Base-by-base conservation (phyloP, 345 rosid genomes). In the Linum usitatissimum region DNA sequence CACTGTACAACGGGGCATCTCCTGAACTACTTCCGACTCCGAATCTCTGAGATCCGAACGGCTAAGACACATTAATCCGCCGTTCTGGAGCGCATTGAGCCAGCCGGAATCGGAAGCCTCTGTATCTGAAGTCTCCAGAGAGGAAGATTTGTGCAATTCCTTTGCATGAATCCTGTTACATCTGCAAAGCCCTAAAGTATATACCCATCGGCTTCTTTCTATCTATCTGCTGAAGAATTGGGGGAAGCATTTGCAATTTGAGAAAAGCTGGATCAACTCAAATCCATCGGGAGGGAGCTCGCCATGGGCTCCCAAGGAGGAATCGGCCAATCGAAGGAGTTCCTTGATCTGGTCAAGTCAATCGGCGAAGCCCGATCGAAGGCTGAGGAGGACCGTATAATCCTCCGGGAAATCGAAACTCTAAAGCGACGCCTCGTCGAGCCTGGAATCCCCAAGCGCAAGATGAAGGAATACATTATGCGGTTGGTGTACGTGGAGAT, bases 221-320 rank as follows among this genome's bases (percentile, higher is more conserved):
- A 45, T 7, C 51, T 45, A 1, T 45, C 51, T 45, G 7, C 13
- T 12, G 13, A 6, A 3, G 51, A 45, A 45, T 45, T 13, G 15
- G 15, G 51, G 17, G 17, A 45, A 45, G 51, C 51, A 56, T 56
- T 56, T 13, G 6, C 31, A 28, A 10, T 14, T 56, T 28, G 59
- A 59, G 28, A 49, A 48, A 79, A 55, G 30, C 30, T 93, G 99
- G 97, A 90, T 86, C 99, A 93, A 73, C 75, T 93, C 10, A 93
- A 90, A 81, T 90, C 94, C 53, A 90, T 93, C 54, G 97, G 99
- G 5, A 73, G 99, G 81, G 99, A 90, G 96, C 87, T 93, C 53
- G 96, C 96, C 59, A 93, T 93, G 95, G 95, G 97, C 58, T 93
- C 99, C 55, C 96, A 90, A 65, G 99, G 99, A 39, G 96, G 97